Percentiles rank a stretch among this genome's conserved stretches.
Conservation (phyloP, 352 stramenopile species). For the Globisporangium okanoganense region DNA sequence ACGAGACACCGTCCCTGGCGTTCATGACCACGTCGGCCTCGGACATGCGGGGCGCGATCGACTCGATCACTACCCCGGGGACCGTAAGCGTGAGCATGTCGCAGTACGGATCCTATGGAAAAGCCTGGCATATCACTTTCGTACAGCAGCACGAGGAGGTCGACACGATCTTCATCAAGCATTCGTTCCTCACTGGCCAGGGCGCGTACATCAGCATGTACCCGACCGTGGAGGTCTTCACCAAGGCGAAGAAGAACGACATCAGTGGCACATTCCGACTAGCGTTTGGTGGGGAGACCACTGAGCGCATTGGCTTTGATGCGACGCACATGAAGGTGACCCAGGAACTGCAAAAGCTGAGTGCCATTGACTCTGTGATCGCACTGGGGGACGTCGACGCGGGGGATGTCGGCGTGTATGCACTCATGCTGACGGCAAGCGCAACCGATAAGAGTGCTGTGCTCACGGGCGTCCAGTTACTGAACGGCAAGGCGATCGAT, state of each 20-base stretch:
- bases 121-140: slow-evolving; percentile 93
- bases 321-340: slow-evolving; percentile 71
- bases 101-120: slow-evolving; percentile 61
- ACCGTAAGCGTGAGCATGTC: slow-evolving; percentile 82
- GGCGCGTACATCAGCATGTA: slow-evolving; percentile 67
- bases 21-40: slow-evolving; percentile 75
- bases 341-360: slow-evolving; percentile 69
- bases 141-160: slow-evolving; percentile 41
- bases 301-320: slow-evolving; percentile 48
- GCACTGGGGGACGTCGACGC: slow-evolving; percentile 36
- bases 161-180: slow-evolving; percentile 75
- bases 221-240: slow-evolving; percentile 57
- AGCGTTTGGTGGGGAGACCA: slow-evolving; percentile 43
- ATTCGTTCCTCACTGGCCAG: slow-evolving; percentile 68
- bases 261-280: slow-evolving; percentile 63
- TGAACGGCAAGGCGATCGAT: slow-evolving; percentile 44
- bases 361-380: slow-evolving; percentile 52
- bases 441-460: slow-evolving; percentile 24
- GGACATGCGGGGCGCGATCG: slow-evolving; percentile 83
- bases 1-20: slow-evolving; percentile 65
- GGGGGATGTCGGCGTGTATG: slow-evolving; percentile 55
- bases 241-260: slow-evolving; percentile 48
- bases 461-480: slow-evolving; percentile 40
- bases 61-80: slow-evolving; percentile 76
- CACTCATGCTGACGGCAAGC: slow-evolving; percentile 45